These are phyloP conservation scores for Funneliformis caledonium DNA, from an alignment of 371 early-diverging fungal genomes.

Conservation along the genomic window DNA sequence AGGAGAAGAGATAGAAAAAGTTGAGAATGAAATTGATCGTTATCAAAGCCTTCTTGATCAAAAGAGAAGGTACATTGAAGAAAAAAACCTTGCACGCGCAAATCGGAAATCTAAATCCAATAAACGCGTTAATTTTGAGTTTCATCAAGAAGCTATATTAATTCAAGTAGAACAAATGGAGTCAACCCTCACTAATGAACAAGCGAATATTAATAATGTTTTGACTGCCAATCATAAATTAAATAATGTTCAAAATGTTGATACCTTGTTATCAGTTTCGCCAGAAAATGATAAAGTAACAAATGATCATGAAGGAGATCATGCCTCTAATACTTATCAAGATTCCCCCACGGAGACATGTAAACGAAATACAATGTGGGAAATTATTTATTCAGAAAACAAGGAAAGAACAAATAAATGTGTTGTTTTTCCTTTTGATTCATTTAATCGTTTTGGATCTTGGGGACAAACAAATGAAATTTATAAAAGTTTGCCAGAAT, in stretches of 20 bases:
- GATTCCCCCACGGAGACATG: too few relatives aligned
- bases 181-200: neutral
- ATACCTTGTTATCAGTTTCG: neutral
- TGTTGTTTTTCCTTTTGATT: neutral
- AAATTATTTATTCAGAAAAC: neutral
- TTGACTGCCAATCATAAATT: neutral
- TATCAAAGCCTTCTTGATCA: neutral
- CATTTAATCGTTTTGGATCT: neutral
- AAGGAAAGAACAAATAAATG: neutral
- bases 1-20: neutral
- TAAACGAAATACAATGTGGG: neutral
- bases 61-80: neutral
- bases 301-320: neutral
- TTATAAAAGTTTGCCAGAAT: slow-evolving; percentile 44
- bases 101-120: neutral
- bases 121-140: neutral
- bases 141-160: neutral
- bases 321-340: too few relatives aligned
- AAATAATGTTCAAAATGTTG: neutral
- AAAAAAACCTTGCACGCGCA: neutral
- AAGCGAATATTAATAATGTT: neutral
- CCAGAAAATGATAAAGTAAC: neutral
- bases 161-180: slow-evolving; percentile 1
- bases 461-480: neutral
- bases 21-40: neutral